These are phyloP conservation scores for Cytospora piceae DNA, from an alignment of 2,329 filamentous ascomycete genomes.

Conservation along the genomic window DNA sequence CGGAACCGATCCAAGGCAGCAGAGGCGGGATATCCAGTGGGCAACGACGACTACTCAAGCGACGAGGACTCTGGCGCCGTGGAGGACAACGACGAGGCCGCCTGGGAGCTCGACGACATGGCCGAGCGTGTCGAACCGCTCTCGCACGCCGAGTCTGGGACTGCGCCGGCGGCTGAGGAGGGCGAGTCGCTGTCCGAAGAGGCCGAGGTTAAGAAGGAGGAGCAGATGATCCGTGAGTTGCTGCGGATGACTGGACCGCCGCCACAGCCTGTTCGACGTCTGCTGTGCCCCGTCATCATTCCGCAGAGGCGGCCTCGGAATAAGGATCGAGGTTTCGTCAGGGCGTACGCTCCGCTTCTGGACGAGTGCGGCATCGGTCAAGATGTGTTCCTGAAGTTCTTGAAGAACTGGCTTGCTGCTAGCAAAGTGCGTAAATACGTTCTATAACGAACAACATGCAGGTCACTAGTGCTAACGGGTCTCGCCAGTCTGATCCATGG, in stretches of 20 bases:
- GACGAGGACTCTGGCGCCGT: conserved; percentile 13
- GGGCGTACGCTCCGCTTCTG: conserved; percentile 44
- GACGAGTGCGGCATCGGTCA: conserved; percentile 41
- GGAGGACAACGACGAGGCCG: conserved; percentile 32
- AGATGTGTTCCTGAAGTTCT: conserved; percentile 42
- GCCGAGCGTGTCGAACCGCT: conserved; percentile 29
- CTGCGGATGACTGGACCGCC: conserved; percentile 32
- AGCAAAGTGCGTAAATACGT: conserved; percentile 28
- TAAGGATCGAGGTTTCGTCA: conserved; percentile 43
- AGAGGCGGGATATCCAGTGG: conserved; percentile 12
- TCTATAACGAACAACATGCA: neutral
- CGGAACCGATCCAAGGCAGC: neutral
- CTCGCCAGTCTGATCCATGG: conserved; percentile 28
- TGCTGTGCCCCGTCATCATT: conserved; percentile 43
- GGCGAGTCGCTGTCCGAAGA: conserved; percentile 29
- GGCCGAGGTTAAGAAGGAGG: conserved; percentile 31
- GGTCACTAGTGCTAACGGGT: neutral
- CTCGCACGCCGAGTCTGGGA: conserved; percentile 23
- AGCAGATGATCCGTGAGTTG: conserved; percentile 31
- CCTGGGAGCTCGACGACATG: conserved; percentile 36
- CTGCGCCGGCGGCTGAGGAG: neutral
- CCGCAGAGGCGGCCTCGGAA: conserved; percentile 43
- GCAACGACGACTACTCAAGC: conserved; percentile 22
- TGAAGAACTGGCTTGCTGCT: conserved; percentile 39
- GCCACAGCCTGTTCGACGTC: conserved; percentile 24